Evolutionary conservation across 805 yeast genomes (phyloP), one percentile per base, ranked within the genome.

Genomic region (Ogataea thermomethanolica): DNA sequence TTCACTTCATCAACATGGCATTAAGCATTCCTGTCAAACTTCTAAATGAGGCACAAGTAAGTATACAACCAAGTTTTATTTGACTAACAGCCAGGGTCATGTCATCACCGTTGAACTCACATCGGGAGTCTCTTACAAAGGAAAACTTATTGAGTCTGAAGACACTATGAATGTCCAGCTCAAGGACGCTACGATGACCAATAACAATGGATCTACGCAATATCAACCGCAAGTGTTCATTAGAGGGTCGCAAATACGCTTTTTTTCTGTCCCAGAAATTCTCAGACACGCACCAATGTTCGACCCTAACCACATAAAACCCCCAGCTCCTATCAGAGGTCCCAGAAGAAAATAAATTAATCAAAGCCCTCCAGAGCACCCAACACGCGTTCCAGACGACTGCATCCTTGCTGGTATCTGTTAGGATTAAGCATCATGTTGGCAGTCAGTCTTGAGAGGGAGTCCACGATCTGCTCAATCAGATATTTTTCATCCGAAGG

Each of bases 81-180:
- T 17, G 24, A 33, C 50, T 46, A 44, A 44, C 48, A 23, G 7
- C 3, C 25, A 82, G 70, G 96, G 97, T 34, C 98, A 91, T 58
- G 67, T 79, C 3, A 80, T 91, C 7, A 78, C 95, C 1, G 60
- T 91, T 12, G 99, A 91, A 60, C 74, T 91, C 37, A 76, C 77
- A 20, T 79, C 89, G 0, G 98, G 98, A 2, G 90, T 84, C 48
- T 77, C 84, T 0, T 91, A 91, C 58, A 71, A 95, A 26, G 99
- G 99, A 2, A 88, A 84, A 58, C 72, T 91, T 33, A 59, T 83
- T 3, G 96, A 84, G 55, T 81, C 72, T 33, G 96, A 91, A 64
- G 98, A 91, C 55, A 90, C 84, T 61, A 93, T 91, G 98, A 91
- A 91, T 59, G 78, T 91, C 20, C 95, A 90, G 45, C 63, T 91